A percentile compares a stretch with the other conserved stretches of the same genome.
Conservation (phyloP, 495 filamentous ascomycete species). For the Penicillium salamii region DNA sequence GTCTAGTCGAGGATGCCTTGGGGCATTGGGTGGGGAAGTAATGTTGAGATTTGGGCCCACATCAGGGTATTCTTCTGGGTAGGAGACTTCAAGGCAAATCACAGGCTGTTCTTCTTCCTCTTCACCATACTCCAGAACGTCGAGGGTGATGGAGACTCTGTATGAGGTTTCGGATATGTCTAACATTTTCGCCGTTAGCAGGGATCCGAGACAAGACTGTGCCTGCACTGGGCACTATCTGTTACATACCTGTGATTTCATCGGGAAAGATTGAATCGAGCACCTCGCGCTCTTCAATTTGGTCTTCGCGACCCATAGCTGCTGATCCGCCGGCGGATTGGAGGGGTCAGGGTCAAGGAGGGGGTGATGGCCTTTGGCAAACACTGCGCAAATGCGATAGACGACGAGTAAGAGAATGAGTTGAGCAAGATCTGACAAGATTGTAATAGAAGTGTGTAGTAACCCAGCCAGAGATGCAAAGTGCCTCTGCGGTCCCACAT, state of each 20-base stretch:
- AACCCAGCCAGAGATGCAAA: no score
- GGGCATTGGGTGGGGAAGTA: conserved; percentile 63
- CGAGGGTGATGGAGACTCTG: conserved; percentile 76
- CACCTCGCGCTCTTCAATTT: conserved; percentile 92
- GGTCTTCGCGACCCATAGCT: conserved; percentile 90
- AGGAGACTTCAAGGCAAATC: conserved; percentile 76
- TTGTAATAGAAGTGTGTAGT: not conserved
- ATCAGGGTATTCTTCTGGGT: conserved; percentile 86
- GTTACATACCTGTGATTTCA: conserved; percentile 78
- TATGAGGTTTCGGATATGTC: conserved; percentile 86
- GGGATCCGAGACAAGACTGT: not conserved
- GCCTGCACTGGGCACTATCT: not conserved
- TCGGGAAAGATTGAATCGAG: conserved; percentile 98
- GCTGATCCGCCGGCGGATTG: conserved; percentile 31
- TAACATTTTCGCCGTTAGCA: conserved; percentile 30
- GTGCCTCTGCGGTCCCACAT: conserved; percentile 38
- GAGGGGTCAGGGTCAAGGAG: conserved; percentile 28
- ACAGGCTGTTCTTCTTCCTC: conserved; percentile 48
- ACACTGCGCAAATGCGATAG: not conserved
- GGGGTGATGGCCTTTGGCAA: not conserved
- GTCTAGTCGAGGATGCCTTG: conserved; percentile 60
- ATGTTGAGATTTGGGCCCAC: conserved; percentile 77
- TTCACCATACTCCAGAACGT: conserved; percentile 61
- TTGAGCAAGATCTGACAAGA: not conserved
- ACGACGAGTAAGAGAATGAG: not conserved